Base-by-base conservation (phyloP, 768 basidiomycete genomes). In the Termitomyces sp. region DNA sequence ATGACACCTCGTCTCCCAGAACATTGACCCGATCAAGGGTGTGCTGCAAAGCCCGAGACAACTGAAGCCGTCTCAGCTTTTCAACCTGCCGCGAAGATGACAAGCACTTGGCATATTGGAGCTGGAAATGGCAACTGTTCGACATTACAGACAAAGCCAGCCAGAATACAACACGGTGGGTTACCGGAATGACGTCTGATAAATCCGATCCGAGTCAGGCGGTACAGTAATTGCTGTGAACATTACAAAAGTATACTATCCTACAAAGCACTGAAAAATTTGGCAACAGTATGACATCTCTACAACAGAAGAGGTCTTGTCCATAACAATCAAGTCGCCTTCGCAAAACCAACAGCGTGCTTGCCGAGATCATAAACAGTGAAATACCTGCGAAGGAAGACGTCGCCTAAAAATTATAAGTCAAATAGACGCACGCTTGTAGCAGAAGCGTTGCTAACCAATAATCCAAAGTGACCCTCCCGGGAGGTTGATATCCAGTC, bases 301-400 rank as follows among this genome's bases (percentile, higher is more conserved):
- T 27, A 56, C 34, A 7, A 16, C 12, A 30, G 18, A 9, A 11
- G 16, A 27, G 15, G 27, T 20, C 27, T 48, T 31, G 2, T 16
- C 5, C 42, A 48, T 20, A n/a, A 68, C 65, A 77, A 18, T 69
- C 63, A 78, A 20, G 68, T 64, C 8, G 76, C 69, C 33, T 67
- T 59, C 11, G 93, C 94, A 65, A 95, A 94, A 45, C 93, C 94
- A 61, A 96, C 89, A 42, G 93, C 93, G 71, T 93, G 65, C 62
- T 74, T 78, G 36, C 80, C 87, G 27, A 89, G 80, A 67, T 94
- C 91, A 66, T 93, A 94, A n/a, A 94, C 89, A n/a, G 91, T 92
- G 75, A 81, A 91, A 73, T 88, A 94, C 69, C 87, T 91, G 72
- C 95, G 89, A 55, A 97, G 85, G 85, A 96, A 97, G 60, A 86